Evolutionary conservation across 306 rosid species (phyloP).

Genomic region (Vigna hirtella): DNA sequence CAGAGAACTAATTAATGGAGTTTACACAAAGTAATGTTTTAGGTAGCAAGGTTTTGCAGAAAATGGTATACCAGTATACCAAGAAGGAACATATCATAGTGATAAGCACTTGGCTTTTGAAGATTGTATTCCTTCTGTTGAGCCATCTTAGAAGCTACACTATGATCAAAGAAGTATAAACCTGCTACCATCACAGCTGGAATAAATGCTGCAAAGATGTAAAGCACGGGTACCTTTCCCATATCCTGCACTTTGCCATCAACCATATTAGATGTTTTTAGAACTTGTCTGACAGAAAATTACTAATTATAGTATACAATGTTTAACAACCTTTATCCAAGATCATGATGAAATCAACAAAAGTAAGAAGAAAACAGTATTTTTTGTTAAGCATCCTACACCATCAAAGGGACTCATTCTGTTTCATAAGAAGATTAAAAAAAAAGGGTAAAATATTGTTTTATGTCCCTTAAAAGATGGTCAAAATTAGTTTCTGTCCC

Average conservation of each 20-base stretch:
- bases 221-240: constrained; percentile 63
- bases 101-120: constrained; percentile 76
- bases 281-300: constrained; percentile 1
- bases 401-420: background rate
- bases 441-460: no score
- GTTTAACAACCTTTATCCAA: background rate
- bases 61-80: constrained; percentile 60
- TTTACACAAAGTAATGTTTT: background rate
- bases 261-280: constrained; percentile 16
- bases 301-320: background rate
- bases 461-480: no score
- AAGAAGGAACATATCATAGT: constrained; percentile 69
- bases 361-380: background rate
- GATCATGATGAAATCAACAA: background rate
- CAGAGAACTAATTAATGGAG: background rate
- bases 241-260: constrained; percentile 60
- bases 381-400: background rate
- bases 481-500: no score
- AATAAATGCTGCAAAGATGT: constrained; percentile 64
- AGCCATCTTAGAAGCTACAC: constrained; percentile 83
- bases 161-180: constrained; percentile 82
- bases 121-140: constrained; percentile 87
- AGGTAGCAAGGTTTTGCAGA: constrained; percentile 18
- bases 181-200: constrained; percentile 85
- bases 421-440: no score